Evolutionary conservation across 257 asterid genomes (phyloP), one percentile per base, ranked within the genome.

Genomic region (Solanum clarkiae): DNA sequence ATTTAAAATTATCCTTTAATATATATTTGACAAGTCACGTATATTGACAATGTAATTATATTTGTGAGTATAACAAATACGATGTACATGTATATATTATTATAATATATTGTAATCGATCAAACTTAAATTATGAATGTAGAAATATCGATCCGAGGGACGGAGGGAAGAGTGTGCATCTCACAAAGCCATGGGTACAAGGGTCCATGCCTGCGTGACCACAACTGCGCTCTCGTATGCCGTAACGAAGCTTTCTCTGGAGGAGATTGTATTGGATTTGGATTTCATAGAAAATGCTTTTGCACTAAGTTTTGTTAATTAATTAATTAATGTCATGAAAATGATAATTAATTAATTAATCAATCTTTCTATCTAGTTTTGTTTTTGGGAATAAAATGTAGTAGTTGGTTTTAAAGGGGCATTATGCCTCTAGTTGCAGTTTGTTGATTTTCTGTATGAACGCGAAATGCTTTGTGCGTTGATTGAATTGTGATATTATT

Each of bases 191-290:
- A 87, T 22, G 60, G 66, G 12, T 87, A 68, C 89, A 47, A 69
- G 60, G 89, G 89, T 6, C 18, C 80, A 57, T 87, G 89, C 68
- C 0, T 69, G 1, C 32, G 85, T 18, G 85, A 29, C 45, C 86
- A 82, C 85, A 87, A 87, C 84, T 87, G 89, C n/a, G 89, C 87
- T 22, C 12, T 65, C 18, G 74, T 87, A 4, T 87, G 89, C 87
- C 84, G 84, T 11, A 81, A 57, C 8, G 89, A 87, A 84, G 80
- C 83, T 15, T 87, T 87, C 44, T 53, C 79, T 3, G 89, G 89
- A 9, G 87, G 89, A 10, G 36, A 5, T 24, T 86, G 89, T 83
- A 45, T 54, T 32, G 89, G 89, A 4, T n/a, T 55, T 36, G 89
- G 85, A 16, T 42, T 80, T 47, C 62, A 82, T 20, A 75, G 89